phyloP scores from a whole-genome alignment of 306 rosid species.

The Quercus alba region DNA sequence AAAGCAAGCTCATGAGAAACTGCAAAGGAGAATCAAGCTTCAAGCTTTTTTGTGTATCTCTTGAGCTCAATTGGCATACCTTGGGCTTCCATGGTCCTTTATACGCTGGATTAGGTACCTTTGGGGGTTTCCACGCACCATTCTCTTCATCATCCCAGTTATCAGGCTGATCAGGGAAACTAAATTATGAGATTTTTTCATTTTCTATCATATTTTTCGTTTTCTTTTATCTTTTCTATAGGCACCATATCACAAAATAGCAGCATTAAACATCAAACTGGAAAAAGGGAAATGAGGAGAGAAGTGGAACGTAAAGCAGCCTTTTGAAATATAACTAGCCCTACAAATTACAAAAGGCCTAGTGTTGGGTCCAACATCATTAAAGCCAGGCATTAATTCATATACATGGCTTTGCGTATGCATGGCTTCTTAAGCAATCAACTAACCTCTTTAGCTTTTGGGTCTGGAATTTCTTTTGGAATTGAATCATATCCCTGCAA shows the following conservation, averaged over 20 bases:
- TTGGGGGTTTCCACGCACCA: conserved; percentile 88
- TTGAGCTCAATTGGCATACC: conserved; percentile 45
- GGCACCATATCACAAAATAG: conserved; percentile 4
- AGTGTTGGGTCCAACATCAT: no score
- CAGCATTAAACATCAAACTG: conserved; percentile 6
- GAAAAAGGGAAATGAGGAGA: conserved; percentile 5
- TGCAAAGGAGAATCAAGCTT: conserved; percentile 1
- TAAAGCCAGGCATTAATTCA: not conserved
- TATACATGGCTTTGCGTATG: not conserved
- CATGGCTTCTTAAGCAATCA: no score
- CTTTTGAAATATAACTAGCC: not conserved
- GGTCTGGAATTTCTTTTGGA: no score
- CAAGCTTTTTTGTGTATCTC: conserved; percentile 5
- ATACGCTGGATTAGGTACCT: conserved; percentile 90
- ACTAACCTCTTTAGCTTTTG: no score
- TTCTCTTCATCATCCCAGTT: conserved; percentile 91
- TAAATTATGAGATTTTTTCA: conserved; percentile 2
- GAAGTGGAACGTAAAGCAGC: not conserved
- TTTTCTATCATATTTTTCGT: not conserved
- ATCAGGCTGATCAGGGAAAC: conserved; percentile 55
- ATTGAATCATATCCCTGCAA: no score
- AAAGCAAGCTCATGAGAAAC: conserved; percentile 22
- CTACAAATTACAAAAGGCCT: no score
- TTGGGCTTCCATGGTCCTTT: conserved; percentile 93
- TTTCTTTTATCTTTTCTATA: not conserved